Evolutionary conservation across 2,329 filamentous ascomycete species (phyloP).

Genomic region (Fusarium caatingaense): DNA sequence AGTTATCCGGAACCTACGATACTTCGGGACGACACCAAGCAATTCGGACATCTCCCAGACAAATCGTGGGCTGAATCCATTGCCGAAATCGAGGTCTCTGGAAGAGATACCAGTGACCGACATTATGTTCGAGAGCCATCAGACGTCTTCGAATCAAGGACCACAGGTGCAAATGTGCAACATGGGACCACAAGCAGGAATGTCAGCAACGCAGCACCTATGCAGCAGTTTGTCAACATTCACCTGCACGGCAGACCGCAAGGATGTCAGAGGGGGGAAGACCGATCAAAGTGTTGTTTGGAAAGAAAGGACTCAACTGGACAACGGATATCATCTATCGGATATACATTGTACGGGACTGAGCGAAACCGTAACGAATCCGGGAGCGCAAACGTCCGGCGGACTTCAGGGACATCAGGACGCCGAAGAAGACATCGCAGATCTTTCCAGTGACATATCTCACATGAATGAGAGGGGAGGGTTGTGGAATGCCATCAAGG

Average conservation of each 20-base stretch:
- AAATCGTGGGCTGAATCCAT: conserved; percentile 43
- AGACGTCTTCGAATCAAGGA: conserved; percentile 25
- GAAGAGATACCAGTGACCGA: conserved; percentile 43
- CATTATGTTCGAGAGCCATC: conserved; percentile 46
- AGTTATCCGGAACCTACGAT: conserved; percentile 41
- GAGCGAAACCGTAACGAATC: conserved; percentile 16
- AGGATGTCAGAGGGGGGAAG: background rate
- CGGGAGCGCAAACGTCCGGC: conserved; percentile 40
- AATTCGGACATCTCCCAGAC: conserved; percentile 33
- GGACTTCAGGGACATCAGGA: conserved; percentile 44
- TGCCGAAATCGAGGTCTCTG: conserved; percentile 39
- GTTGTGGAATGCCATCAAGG: conserved; percentile 24
- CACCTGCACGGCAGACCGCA: conserved; percentile 37
- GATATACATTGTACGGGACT: background rate
- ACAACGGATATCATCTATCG: background rate
- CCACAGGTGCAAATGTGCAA: conserved; percentile 16
- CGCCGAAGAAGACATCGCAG: conserved; percentile 47
- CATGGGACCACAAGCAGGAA: background rate
- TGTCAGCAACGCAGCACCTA: conserved; percentile 1
- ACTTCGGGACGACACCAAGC: conserved; percentile 27
- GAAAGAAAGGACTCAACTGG: background rate
- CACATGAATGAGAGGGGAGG: conserved; percentile 2
- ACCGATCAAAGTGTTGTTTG: background rate
- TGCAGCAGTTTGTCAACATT: conserved; percentile 46
- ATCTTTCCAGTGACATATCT: conserved; percentile 43